Percentiles rank a stretch among this genome's conserved stretches.
These are phyloP conservation scores for Globisporangium irregulare DNA, from an alignment of 352 stramenopile genomes.

Conservation along the genomic window DNA sequence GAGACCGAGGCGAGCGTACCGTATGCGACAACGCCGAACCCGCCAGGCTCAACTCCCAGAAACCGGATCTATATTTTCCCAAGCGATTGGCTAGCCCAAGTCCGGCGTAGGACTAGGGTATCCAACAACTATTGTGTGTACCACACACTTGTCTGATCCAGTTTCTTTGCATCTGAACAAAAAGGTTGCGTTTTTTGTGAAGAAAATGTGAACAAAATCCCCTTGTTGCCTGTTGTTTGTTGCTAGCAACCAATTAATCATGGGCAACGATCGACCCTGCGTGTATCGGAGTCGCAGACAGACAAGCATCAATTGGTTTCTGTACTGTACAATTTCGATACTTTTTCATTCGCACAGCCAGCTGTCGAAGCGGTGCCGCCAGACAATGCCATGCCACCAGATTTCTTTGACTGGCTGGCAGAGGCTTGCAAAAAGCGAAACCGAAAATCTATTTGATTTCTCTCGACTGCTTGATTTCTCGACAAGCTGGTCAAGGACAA, in stretches of 20 bases:
- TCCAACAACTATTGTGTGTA: too few species aligned
- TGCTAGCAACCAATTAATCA: background rate
- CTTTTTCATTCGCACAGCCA: background rate
- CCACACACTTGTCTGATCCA: background rate
- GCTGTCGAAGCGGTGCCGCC: background rate
- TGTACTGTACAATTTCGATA: background rate
- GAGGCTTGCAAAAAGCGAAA: background rate
- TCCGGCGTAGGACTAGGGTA: background rate
- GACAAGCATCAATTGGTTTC: background rate
- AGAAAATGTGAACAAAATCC: background rate
- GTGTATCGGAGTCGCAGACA: background rate
- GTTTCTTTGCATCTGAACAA: background rate
- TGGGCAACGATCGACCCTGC: background rate
- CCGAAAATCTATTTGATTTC: background rate
- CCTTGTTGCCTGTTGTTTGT: background rate
- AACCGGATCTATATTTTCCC: background rate
- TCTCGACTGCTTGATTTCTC: background rate
- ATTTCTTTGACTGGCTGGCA: constrained; percentile 1
- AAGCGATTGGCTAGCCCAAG: background rate
- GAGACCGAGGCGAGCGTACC: background rate
- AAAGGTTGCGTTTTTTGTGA: background rate
- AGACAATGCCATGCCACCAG: background rate
- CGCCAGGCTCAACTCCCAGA: background rate
- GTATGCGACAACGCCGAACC: background rate
- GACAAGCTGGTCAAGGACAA: background rate